Percentiles rank a stretch among this genome's conserved stretches.
Evolutionary conservation across 2,329 filamentous ascomycete genomes (phyloP).

Genomic region (Massarina eburnea): DNA sequence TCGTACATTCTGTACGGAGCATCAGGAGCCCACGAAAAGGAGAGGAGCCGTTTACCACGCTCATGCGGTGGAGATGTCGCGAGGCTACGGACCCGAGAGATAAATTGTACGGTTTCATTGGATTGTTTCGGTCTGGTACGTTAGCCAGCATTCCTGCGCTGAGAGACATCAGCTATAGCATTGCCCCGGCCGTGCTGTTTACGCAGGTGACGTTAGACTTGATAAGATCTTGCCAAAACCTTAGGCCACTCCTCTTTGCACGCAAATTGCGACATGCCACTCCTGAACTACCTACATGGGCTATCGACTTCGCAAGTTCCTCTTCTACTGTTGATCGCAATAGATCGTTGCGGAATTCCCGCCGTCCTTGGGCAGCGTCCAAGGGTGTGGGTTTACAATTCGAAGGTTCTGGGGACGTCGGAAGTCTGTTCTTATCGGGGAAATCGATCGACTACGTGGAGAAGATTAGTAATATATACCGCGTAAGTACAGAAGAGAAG

Average conservation of each 20-base stretch:
- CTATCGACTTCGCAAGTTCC: slow-evolving; percentile 19
- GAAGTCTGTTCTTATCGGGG: not conserved
- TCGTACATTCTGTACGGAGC: slow-evolving; percentile 19
- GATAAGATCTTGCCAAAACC: slow-evolving; percentile 7
- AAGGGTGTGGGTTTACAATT: not conserved
- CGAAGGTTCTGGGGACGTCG: not conserved
- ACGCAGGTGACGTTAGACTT: slow-evolving; percentile 15
- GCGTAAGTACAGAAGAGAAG: not conserved
- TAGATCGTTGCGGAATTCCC: no score
- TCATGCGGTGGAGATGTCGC: slow-evolving; percentile 22
- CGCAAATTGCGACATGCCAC: slow-evolving; percentile 15
- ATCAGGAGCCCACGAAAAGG: slow-evolving; percentile 10
- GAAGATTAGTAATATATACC: not conserved
- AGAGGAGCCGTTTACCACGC: slow-evolving; percentile 12
- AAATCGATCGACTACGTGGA: not conserved
- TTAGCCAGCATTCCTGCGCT: slow-evolving; percentile 7
- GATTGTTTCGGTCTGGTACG: slow-evolving; percentile 5
- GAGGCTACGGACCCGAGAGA: slow-evolving; percentile 24
- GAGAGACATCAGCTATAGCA: slow-evolving; percentile 9
- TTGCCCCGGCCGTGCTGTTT: slow-evolving; percentile 8
- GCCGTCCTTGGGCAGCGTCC: slow-evolving; percentile 11
- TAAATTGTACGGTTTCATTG: slow-evolving; percentile 26
- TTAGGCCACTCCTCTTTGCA: slow-evolving; percentile 15
- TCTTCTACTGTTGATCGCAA: slow-evolving; percentile 1
- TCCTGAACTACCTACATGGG: slow-evolving; percentile 11